These are phyloP conservation scores for Pelargonium fulgidum DNA, from an alignment of 441 rosid species.

Conservation along the genomic window DNA sequence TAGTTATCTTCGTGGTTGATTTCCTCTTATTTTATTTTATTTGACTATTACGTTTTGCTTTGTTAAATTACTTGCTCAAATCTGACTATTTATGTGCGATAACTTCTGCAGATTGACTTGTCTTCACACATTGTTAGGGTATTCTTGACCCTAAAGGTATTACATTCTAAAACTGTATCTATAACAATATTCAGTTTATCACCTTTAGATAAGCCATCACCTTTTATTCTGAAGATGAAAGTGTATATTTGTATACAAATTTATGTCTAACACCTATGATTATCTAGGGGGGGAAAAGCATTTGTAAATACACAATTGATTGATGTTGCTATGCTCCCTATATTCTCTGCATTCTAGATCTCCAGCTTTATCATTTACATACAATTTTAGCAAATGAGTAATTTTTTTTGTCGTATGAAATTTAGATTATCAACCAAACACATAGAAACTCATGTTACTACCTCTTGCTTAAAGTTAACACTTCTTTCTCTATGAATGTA, in stretches of 20 bases:
- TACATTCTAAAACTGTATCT: neutral
- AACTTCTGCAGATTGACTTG: conserved; percentile 54
- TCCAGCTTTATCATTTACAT: neutral
- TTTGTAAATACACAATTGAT: neutral
- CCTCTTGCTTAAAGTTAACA: neutral
- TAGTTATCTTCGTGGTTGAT: neutral
- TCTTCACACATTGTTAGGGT: conserved; percentile 72
- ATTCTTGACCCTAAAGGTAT: conserved; percentile 86
- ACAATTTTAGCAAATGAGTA: neutral
- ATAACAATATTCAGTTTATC: too few relatives aligned
- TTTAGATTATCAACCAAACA: neutral
- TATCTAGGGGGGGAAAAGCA: too few relatives aligned
- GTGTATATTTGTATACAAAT: too few relatives aligned
- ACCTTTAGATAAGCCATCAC: too few relatives aligned
- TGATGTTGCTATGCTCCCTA: neutral
- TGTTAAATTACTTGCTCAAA: neutral
- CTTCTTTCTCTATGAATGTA: neutral
- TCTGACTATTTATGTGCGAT: neutral
- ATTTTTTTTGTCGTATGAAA: neutral
- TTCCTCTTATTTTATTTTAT: neutral
- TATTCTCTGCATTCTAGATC: neutral
- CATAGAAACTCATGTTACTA: neutral
- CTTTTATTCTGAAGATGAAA: too few relatives aligned
- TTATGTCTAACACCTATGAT: too few relatives aligned
- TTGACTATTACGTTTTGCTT: neutral